Evolutionary conservation across 176 grass and related monocot genomes (phyloP).

Genomic region (Aegilops speltoides): DNA sequence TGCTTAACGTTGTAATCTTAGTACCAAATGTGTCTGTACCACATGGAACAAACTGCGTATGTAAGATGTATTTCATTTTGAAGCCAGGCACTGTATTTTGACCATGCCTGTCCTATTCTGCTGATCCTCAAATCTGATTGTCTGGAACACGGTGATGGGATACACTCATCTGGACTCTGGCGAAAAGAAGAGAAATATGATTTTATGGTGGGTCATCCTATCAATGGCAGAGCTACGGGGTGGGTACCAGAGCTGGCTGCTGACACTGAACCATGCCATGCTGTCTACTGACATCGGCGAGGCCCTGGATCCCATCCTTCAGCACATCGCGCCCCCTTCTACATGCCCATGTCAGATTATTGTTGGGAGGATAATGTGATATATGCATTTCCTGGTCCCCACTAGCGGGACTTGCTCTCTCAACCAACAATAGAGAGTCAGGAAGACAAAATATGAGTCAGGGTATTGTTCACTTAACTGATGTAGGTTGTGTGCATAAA

Average conservation of each 20-base stretch:
- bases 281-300: background rate
- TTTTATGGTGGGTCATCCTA: background rate
- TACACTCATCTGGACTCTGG: background rate
- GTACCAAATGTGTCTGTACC: background rate
- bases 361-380: background rate
- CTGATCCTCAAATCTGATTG: background rate
- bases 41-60: background rate
- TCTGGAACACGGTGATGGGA: background rate
- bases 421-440: background rate
- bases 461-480: background rate
- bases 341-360: background rate
- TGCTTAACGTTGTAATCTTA: background rate
- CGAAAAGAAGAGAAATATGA: background rate
- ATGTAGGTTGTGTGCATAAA: conserved; percentile 6
- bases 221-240: background rate
- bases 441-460: background rate
- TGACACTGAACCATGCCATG: background rate
- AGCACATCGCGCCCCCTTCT: background rate
- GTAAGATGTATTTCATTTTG: conserved; percentile 10
- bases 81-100: background rate
- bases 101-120: background rate
- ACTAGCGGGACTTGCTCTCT: background rate
- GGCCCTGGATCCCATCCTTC: background rate
- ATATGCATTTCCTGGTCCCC: background rate
- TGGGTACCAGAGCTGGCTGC: background rate